A percentile compares a stretch with the other conserved stretches of the same genome.
Evolutionary conservation across 805 yeast species (phyloP).

Genomic region (Schwanniomyces polymorphus): DNA sequence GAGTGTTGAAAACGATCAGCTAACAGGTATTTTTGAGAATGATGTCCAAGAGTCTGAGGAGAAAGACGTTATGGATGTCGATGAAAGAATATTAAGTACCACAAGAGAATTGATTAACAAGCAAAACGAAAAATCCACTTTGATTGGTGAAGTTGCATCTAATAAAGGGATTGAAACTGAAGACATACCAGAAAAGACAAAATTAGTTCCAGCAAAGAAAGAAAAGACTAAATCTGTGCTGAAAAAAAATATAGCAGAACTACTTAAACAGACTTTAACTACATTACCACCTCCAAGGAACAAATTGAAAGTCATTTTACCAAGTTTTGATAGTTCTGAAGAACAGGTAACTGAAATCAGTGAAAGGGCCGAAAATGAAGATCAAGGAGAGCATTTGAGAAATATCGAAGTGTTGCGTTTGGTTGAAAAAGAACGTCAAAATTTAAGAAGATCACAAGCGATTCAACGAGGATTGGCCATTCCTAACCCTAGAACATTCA

Average conservation of each 20-base stretch:
- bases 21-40: conserved; percentile 7
- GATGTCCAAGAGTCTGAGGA: conserved; percentile 6
- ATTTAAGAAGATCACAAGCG: conserved; percentile 45
- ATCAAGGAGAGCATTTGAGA: conserved; percentile 23
- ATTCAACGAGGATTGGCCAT: conserved; percentile 45
- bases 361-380: conserved; percentile 28
- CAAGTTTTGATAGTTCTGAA: conserved; percentile 23
- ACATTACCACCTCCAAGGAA: conserved; percentile 41
- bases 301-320: conserved; percentile 33
- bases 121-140: conserved; percentile 32
- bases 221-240: background rate
- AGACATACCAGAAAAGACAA: background rate
- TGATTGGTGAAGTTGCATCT: conserved; percentile 19
- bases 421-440: conserved; percentile 27
- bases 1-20: background rate
- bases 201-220: background rate
- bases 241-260: conserved; percentile 8
- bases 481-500: conserved; percentile 29
- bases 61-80: conserved; percentile 18
- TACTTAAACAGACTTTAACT: conserved; percentile 13
- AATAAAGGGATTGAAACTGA: background rate
- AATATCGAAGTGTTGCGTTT: conserved; percentile 20
- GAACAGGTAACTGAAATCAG: conserved; percentile 12
- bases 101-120: conserved; percentile 31
- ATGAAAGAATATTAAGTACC: conserved; percentile 31